A percentile compares a stretch with the other conserved stretches of the same genome.
phyloP scores from a whole-genome alignment of 2,329 filamentous ascomycete species.

The Aspergillus puulaauensis region DNA sequence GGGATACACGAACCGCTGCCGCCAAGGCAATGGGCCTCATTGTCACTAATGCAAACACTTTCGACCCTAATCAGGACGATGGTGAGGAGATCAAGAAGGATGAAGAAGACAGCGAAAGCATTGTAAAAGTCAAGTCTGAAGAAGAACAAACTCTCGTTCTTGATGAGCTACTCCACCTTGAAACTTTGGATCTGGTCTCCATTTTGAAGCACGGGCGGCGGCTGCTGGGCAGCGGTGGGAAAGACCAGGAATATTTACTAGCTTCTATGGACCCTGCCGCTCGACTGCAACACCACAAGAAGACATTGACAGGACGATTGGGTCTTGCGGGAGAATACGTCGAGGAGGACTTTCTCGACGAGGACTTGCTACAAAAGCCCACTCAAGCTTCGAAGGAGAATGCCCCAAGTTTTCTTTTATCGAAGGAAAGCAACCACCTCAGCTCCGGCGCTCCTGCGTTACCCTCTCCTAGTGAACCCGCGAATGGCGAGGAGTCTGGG shows the following conservation, averaged over 20 bases:
- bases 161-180: conserved; percentile 66
- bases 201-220: conserved; percentile 83
- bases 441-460: conserved; percentile 41
- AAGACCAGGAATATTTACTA: conserved; percentile 79
- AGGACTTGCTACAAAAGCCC: conserved; percentile 57
- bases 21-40: conserved; percentile 95
- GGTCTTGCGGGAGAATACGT: conserved; percentile 82
- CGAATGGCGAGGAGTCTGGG: conserved; percentile 63
- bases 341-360: conserved; percentile 76
- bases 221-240: conserved; percentile 77
- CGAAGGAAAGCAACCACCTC: conserved; percentile 43
- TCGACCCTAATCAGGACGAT: conserved; percentile 83
- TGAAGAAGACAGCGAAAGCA: conserved; percentile 46
- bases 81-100: conserved; percentile 48
- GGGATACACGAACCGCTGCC: conserved; percentile 92
- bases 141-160: conserved; percentile 35
- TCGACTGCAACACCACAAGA: conserved; percentile 83
- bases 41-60: conserved; percentile 79
- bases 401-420: conserved; percentile 46
- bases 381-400: conserved; percentile 51
- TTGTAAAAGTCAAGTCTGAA: conserved; percentile 40
- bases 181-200: conserved; percentile 71
- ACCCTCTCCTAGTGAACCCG: conserved; percentile 50
- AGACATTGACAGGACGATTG: conserved; percentile 76
- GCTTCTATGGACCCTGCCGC: conserved; percentile 78